Base-by-base conservation (phyloP, 78 protist species). In the Planoprotostelium fungivorum region DNA sequence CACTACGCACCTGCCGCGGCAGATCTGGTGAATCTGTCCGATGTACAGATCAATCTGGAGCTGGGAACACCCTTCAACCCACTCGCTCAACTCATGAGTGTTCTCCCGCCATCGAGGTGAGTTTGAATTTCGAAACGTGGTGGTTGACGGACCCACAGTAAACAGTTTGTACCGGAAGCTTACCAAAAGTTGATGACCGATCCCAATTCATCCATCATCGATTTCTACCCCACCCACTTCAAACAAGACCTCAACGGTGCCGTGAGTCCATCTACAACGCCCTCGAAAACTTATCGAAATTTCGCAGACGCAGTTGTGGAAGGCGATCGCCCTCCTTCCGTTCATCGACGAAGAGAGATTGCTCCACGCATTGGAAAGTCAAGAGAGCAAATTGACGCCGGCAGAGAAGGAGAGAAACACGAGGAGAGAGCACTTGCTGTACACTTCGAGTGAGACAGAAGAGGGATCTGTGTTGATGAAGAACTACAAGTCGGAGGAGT, bases 71-170 rank as follows among this genome's bases (percentile, higher is more conserved):
- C 99, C 0, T 96, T 97, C 91, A 35, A 35, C 23, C 99, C 99
- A n/a, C 91, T 98, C 73, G 91, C 93, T 88, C 99, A 99, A 96
- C 97, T 99, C 38, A 95, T 99, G 98, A 96, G 96, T 36, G 99
- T 99, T 36, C 93, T 99, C 16, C 99, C 99, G 28, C 88, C 93
- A 0, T 88, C 92, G 16, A 51, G 73, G 73, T 51, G 73, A 51
- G 5, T 63, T 84, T 90, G 5, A 25, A 85, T 36, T 37, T 85
- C 37, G 16, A 29, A 5, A 39, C 23, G 23, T 35, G 63, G 1
- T 87, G 36, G 10, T 28, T 87, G 23, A 29, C 23, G 63, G 10
- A 36, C 16, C 5, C 16, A 25, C 29, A 63, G 88, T 84, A 34
- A 36, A 38, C 94, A 93, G 86, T 94, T 92, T 83, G 89, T 97